Evolutionary conservation across 2,329 filamentous ascomycete genomes (phyloP), one percentile per base, ranked within the genome.

Genomic region (Cytospora piceae): DNA sequence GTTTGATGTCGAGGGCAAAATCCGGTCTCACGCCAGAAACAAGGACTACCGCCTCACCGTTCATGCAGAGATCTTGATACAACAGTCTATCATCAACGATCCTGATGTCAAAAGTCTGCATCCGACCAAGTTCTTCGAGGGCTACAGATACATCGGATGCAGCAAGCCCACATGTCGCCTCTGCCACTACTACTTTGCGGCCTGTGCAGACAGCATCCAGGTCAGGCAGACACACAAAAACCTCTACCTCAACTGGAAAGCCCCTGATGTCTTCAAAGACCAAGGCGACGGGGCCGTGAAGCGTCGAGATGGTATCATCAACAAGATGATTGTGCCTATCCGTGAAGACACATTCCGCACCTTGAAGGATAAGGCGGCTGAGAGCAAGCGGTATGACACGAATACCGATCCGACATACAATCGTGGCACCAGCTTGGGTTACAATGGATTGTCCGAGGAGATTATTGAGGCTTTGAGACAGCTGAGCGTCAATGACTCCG

Each of bases 161-260:
- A 79, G 77, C 69, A 81, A 81, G 67, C 78, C 78, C 0, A 75
- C 77, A 0, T 81, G 79, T 39, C 72, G 73, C 0, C 72, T 81
- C 1, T 81, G 79, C 31, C 51, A 70, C 4, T 74, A 75, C 57
- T 81, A 78, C 58, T 78, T 81, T n/a, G 58, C 62, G 1, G 68
- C 69, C 0, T 72, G 75, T 39, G 68, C 69, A 0, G 65, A 70
- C 2, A 65, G 70, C 0, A 71, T 79, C 2, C 58, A 69, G 2
- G 73, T 76, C 1, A 72, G 79, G 0, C 39, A 70, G 2, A 69
- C 73, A 0, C 78, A 80, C 53, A 66, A 71, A 0, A 81, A 81
- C 6, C 55, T 81, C 0, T 81, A 81, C 51, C n/a, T 59, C 20
- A 74, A 72, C 52, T 81, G 79, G 79, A 69, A 74, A 0, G 70